Conservation (phyloP, 305 asterid species). For the Lippia alba region DNA sequence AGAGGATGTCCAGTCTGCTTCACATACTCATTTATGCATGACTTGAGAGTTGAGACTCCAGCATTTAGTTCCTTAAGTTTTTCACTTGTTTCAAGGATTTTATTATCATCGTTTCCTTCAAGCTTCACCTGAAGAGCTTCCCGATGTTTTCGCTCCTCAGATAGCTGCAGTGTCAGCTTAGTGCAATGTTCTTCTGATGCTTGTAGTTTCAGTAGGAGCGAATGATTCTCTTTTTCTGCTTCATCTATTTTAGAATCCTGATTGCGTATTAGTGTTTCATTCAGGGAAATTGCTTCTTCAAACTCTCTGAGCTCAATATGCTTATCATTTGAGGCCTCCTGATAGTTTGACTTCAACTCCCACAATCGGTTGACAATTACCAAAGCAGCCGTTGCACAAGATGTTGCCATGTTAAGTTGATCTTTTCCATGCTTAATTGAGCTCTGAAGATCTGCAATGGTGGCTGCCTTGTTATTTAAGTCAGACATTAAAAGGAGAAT, state of each 20-base stretch:
- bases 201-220: constrained; percentile 56
- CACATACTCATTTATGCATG: constrained; percentile 54
- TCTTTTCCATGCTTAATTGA: constrained; percentile 57
- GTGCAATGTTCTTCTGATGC: constrained; percentile 53
- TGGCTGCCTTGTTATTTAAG: constrained; percentile 49
- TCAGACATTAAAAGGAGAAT: constrained; percentile 56
- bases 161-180: constrained; percentile 48
- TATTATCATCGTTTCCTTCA: constrained; percentile 55
- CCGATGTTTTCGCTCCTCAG: constrained; percentile 50
- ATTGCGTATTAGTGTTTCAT: constrained; percentile 47
- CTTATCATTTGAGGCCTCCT: constrained; percentile 52
- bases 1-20: constrained; percentile 44
- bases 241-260: constrained; percentile 52
- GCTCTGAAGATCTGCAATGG: constrained; percentile 57
- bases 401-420: constrained; percentile 59
- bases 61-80: constrained; percentile 64
- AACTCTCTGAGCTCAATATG: constrained; percentile 51
- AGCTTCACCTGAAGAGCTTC: constrained; percentile 52
- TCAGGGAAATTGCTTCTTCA: constrained; percentile 46
- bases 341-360: constrained; percentile 60
- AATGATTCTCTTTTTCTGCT: constrained; percentile 52
- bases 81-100: constrained; percentile 60
- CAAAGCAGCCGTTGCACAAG: constrained; percentile 84
- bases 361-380: constrained; percentile 76
- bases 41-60: constrained; percentile 66